Percentiles rank a stretch among this genome's conserved stretches.
phyloP scores from a whole-genome alignment of 805 yeast genomes.

The Zygosaccharomyces bailii region DNA sequence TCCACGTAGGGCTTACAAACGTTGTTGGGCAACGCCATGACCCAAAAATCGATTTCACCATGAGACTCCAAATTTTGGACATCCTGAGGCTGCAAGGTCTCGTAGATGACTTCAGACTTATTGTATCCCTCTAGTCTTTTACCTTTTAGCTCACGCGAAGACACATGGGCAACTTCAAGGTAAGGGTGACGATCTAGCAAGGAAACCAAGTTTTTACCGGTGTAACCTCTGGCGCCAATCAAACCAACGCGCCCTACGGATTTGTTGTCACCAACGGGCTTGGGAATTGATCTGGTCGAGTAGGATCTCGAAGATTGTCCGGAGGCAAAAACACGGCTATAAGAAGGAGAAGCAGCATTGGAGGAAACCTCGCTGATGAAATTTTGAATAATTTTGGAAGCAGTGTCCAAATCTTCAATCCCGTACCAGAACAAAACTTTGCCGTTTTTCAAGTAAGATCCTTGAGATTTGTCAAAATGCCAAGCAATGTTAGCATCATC shows the following conservation, averaged over 20 bases:
- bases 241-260: conserved; percentile 74
- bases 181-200: conserved; percentile 85
- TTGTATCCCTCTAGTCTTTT: conserved; percentile 82
- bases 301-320: conserved; percentile 52
- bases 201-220: conserved; percentile 89
- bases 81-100: conserved; percentile 84
- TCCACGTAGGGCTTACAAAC: conserved; percentile 87
- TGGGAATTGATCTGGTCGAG: conserved; percentile 55
- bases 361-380: conserved; percentile 40
- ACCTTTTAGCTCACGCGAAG: conserved; percentile 92
- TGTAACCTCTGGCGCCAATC: conserved; percentile 97
- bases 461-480: conserved; percentile 91
- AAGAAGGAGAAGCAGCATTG: conserved; percentile 34
- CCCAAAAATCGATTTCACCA: conserved; percentile 90
- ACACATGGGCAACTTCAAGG: conserved; percentile 85
- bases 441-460: conserved; percentile 87
- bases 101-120: conserved; percentile 74
- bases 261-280: conserved; percentile 58
- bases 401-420: conserved; percentile 57
- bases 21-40: conserved; percentile 98
- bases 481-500: conserved; percentile 87
- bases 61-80: conserved; percentile 71
- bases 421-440: conserved; percentile 95
- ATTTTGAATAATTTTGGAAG: conserved; percentile 58
- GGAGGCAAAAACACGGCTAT: conserved; percentile 44